A percentile compares a stretch with the other conserved stretches of the same genome.
phyloP scores from a whole-genome alignment of 495 filamentous ascomycete genomes.

The Sabuloglossum arenarium region DNA sequence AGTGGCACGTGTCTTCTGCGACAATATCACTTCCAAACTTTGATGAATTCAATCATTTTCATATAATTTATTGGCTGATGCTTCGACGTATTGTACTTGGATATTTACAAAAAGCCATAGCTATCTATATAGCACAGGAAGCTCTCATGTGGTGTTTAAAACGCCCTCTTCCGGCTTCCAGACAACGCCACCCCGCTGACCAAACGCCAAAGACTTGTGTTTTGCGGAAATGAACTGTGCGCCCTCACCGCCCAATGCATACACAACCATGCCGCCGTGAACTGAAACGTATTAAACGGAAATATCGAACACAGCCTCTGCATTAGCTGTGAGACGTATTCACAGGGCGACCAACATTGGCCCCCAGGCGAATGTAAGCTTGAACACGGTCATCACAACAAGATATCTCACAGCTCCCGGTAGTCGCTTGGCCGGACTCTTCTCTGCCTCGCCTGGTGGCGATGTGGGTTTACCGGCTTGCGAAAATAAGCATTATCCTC shows the following conservation, averaged over 20 bases:
- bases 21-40: not conserved
- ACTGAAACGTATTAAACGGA: not conserved
- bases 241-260: not conserved
- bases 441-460: slow-evolving; percentile 61
- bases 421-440: slow-evolving; percentile 75
- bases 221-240: not conserved
- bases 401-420: slow-evolving; percentile 43
- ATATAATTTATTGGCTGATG: not conserved
- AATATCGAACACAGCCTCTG: not conserved
- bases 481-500: slow-evolving; percentile 90
- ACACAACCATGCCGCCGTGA: not conserved
- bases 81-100: not conserved
- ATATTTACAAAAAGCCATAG: not conserved
- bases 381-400: not conserved
- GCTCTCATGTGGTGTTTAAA: not conserved
- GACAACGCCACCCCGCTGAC: not conserved
- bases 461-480: slow-evolving; percentile 87
- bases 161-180: not conserved
- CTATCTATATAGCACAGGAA: not conserved
- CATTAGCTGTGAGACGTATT: not conserved
- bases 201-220: not conserved
- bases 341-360: not conserved
- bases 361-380: not conserved
- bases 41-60: not conserved
- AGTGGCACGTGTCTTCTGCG: not conserved